Percentiles rank a stretch among this genome's conserved stretches.
Evolutionary conservation across 164 flowering plant species (phyloP).

Genomic region (Cinnamomum chago): DNA sequence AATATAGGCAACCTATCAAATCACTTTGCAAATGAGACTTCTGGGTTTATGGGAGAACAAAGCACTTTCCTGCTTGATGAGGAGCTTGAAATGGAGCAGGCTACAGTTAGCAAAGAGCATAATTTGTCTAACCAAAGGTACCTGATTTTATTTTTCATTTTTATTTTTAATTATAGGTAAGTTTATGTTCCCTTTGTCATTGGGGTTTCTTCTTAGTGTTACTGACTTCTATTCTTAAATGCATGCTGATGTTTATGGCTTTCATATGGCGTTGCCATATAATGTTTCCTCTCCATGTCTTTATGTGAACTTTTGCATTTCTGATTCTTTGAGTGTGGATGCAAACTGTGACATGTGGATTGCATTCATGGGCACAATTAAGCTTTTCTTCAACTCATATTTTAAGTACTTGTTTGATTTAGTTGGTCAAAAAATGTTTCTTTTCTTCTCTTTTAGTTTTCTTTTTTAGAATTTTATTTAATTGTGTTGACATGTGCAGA

Average conservation of each 20-base stretch:
- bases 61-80: constrained; percentile 85
- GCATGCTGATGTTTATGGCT: neutral
- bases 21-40: constrained; percentile 38
- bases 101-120: constrained; percentile 28
- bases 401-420: no score
- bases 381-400: neutral
- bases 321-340: neutral
- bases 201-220: no score
- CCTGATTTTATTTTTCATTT: neutral
- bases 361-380: neutral
- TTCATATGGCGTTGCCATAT: neutral
- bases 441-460: no score
- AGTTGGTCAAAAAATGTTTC: neutral
- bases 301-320: neutral
- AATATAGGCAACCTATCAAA: constrained; percentile 31
- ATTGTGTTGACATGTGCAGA: no score
- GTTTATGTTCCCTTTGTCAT: no score
- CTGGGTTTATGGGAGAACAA: constrained; percentile 19
- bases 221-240: no score
- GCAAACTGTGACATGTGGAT: neutral
- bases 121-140: constrained; percentile 48
- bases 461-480: no score
- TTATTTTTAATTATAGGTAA: no score
- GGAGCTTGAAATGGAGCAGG: constrained; percentile 73
- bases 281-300: neutral